Percentiles rank a stretch among this genome's conserved stretches.
Conservation (phyloP, 345 rosid species). For the Citrus maxima region DNA sequence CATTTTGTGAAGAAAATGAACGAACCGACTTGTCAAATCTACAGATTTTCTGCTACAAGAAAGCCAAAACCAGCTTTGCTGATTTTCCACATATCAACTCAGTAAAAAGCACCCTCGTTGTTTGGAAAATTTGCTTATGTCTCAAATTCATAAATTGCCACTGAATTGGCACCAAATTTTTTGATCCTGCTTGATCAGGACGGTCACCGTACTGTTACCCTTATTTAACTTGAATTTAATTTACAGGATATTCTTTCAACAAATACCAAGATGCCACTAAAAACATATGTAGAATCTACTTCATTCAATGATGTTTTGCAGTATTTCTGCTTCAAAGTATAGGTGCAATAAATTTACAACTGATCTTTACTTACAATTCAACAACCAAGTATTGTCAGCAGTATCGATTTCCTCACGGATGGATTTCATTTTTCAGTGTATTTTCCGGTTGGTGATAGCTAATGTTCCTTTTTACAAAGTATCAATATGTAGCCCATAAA, state of each 20-base stretch:
- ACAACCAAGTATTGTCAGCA: no score
- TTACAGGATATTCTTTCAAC: background rate
- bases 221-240: background rate
- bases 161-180: background rate
- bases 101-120: no score
- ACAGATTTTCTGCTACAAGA: background rate
- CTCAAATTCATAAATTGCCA: background rate
- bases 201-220: background rate
- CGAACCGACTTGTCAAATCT: no score
- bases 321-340: background rate
- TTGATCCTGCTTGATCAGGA: background rate
- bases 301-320: background rate
- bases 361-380: no score
- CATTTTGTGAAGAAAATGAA: background rate
- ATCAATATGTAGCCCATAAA: no score
- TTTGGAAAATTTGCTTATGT: background rate
- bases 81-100: background rate
- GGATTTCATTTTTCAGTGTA: no score
- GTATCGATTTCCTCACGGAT: no score
- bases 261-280: background rate
- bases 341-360: background rate
- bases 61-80: background rate
- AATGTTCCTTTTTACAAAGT: no score
- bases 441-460: no score
- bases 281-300: background rate